These are phyloP conservation scores for Cutaneotrichosporon cavernicola DNA, from an alignment of 1,284 basidiomycete genomes.

Conservation along the genomic window DNA sequence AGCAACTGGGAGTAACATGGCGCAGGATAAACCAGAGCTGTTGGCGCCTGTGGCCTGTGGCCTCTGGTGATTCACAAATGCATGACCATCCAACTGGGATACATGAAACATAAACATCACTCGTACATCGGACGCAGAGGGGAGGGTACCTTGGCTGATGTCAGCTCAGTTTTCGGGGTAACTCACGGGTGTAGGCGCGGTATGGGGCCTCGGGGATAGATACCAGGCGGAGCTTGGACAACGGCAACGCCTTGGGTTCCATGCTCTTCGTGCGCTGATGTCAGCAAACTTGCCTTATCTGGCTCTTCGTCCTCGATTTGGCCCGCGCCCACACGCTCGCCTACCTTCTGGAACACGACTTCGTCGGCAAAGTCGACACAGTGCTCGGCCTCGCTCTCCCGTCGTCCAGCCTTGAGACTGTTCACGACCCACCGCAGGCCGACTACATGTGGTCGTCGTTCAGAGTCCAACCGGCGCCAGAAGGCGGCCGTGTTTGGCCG, in stretches of 20 bases:
- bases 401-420: constrained; percentile 68
- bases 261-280: constrained; percentile 63
- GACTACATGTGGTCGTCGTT: constrained; percentile 64
- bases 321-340: not conserved
- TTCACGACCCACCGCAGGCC: constrained; percentile 90
- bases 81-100: constrained; percentile 1
- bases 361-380: constrained; percentile 67
- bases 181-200: constrained; percentile 47
- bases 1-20: too few relatives aligned
- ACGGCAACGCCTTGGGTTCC: constrained; percentile 47
- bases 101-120: not conserved
- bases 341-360: constrained; percentile 70
- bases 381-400: constrained; percentile 67
- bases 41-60: too few relatives aligned
- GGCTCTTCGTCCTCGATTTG: too few relatives aligned
- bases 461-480: constrained; percentile 60
- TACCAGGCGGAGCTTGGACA: constrained; percentile 17
- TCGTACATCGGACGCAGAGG: constrained; percentile 26
- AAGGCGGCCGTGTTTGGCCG: constrained; percentile 70
- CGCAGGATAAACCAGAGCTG: too few relatives aligned
- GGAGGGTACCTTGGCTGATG: constrained; percentile 43
- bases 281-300: not conserved
- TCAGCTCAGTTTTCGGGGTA: not conserved
- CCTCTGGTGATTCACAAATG: not conserved
- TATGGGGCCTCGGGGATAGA: constrained; percentile 1